Conservation (phyloP, 2,329 filamentous ascomycete genomes). For the Fusarium subtropicale region DNA sequence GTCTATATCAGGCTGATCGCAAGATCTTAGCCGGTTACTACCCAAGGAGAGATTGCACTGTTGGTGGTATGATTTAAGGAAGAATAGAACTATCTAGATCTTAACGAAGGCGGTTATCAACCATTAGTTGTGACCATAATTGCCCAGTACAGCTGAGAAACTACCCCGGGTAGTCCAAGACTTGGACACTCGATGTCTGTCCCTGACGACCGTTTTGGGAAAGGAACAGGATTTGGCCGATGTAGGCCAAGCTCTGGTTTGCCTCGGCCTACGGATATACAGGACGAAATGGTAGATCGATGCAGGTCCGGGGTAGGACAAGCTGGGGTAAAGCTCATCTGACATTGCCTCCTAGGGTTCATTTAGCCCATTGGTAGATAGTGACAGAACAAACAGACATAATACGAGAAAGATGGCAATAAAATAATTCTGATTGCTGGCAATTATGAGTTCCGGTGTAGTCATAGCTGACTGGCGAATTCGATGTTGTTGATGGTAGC, state of each 20-base stretch:
- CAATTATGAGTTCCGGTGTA: neutral
- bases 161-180: neutral
- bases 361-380: neutral
- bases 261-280: neutral
- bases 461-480: neutral
- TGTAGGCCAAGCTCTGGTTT: neutral
- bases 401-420: neutral
- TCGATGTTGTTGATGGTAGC: neutral
- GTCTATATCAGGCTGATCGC: slow-evolving; percentile 2
- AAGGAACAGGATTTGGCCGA: neutral
- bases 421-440: neutral
- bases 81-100: rapidly evolving
- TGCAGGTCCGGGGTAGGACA: neutral
- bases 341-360: neutral
- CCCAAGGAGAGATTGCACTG: rapidly evolving
- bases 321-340: neutral
- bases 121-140: rapidly evolving
- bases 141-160: neutral
- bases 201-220: neutral
- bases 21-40: neutral
- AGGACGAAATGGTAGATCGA: neutral
- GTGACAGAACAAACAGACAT: rapidly evolving
- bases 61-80: neutral
- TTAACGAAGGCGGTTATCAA: neutral
- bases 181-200: neutral